Evolutionary conservation across 352 stramenopile species (phyloP), one percentile per base, ranked within the genome.

Genomic region (Globisporangium alternatum): DNA sequence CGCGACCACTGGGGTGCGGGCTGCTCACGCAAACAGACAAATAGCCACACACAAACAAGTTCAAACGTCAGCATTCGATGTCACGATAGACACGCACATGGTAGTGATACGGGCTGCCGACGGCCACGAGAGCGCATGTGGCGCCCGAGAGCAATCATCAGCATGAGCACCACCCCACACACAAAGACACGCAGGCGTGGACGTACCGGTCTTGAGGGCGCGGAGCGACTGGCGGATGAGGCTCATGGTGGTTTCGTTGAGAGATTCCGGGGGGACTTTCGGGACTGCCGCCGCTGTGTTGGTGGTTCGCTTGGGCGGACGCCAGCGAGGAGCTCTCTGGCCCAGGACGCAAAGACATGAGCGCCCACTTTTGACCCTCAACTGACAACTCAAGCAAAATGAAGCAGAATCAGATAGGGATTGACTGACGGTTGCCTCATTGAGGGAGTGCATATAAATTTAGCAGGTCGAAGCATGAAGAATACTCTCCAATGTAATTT

Each of bases 141-240:
- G 43, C 17, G n/a, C 19, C 28, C 17, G 19, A 21, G n/a, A 51
- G 9, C 44, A 15, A 10, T 10, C 17, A 2, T 19, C 19, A 37
- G 3, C 10, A 53, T 3, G 10, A 9, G 7, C 28, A 3, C 25
- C 1, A 19, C 21, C 48, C n/a, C 31, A 45, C 7, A 47, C 12
- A 7, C 28, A 15, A 6, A 35, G 1, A 61, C 31, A 52, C 17
- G 15, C 7, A 28, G 8, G 31, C 25, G 21, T 39, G 28, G 8
- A 88, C 82, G 65, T 75, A 93, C 85, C 81, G 55, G 82, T 77
- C 82, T 91, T 91, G 33, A 93, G 73, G 59, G 81, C 82, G 58
- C 85, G 85, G 67, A 93, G 75, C 37, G 85, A 91, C 61, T 91
- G 85, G 51, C 79, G 83, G 70, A 93, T 74, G 75, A 93, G 82